phyloP scores from a whole-genome alignment of 345 rosid species.

The Atalantia buxifolia region DNA sequence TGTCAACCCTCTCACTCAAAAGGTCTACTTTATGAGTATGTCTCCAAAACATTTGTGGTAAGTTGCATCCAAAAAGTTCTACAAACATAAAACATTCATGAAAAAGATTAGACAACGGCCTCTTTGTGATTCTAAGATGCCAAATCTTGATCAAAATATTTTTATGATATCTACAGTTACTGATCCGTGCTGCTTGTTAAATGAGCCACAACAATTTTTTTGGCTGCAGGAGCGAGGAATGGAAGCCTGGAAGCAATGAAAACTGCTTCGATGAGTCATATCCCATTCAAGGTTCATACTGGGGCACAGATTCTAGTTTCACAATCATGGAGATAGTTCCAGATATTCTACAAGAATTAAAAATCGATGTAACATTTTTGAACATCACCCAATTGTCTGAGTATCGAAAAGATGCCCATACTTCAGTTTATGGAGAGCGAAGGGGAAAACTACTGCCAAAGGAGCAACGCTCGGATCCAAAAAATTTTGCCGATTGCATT shows the following conservation, averaged over 20 bases:
- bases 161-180: no score
- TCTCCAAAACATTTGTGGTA: slow-evolving; percentile 90
- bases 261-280: slow-evolving; percentile 72
- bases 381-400: slow-evolving; percentile 81
- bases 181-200: no score
- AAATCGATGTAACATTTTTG: slow-evolving; percentile 56
- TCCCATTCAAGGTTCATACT: slow-evolving; percentile 65
- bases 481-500: slow-evolving; percentile 71
- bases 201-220: neutral
- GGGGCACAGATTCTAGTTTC: slow-evolving; percentile 89
- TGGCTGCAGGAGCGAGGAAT: slow-evolving; percentile 84
- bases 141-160: no score
- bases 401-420: slow-evolving; percentile 81
- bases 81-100: no score
- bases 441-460: slow-evolving; percentile 80
- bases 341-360: slow-evolving; percentile 37
- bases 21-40: slow-evolving; percentile 88
- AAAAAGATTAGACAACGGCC: no score
- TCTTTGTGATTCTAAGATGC: no score
- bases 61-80: slow-evolving; percentile 8
- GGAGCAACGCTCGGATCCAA: slow-evolving; percentile 63
- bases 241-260: slow-evolving; percentile 71
- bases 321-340: slow-evolving; percentile 64
- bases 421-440: slow-evolving; percentile 67
- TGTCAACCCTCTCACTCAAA: slow-evolving; percentile 60